Evolutionary conservation across 2,329 filamentous ascomycete genomes (phyloP).

Genomic region (Aureobasidium zeae): DNA sequence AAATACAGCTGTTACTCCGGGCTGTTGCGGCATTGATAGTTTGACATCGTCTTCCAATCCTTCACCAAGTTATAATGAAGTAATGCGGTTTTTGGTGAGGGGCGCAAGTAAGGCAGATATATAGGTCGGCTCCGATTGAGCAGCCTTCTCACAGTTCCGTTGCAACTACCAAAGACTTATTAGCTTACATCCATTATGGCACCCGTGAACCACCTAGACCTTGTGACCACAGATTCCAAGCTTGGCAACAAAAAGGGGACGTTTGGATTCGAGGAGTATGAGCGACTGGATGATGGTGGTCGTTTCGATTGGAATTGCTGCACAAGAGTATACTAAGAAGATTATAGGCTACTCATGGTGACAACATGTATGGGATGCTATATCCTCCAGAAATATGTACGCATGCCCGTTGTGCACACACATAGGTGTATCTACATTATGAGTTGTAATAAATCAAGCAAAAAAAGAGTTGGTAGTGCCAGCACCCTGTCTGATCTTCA

Average conservation of each 20-base stretch:
- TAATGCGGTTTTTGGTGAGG: not conserved
- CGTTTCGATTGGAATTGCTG: not conserved
- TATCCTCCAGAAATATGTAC: not conserved
- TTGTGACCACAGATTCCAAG: slow-evolving; percentile 2
- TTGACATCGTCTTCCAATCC: not conserved
- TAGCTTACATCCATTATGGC: slow-evolving; percentile 1
- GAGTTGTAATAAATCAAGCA: no score
- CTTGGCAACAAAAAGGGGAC: slow-evolving; percentile 2
- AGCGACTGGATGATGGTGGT: not conserved
- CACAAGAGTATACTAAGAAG: slow-evolving; percentile 2
- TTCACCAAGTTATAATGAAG: slow-evolving; percentile 1
- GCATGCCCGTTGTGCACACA: no score
- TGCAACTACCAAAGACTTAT: not conserved
- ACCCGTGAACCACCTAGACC: not conserved
- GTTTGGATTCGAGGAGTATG: not conserved
- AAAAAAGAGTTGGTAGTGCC: no score
- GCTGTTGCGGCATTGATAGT: not conserved
- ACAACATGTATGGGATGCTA: not conserved
- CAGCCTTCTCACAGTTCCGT: not conserved
- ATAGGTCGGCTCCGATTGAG: not conserved
- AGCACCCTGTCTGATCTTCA: no score
- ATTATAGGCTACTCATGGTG: slow-evolving; percentile 3
- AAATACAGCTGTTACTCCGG: not conserved
- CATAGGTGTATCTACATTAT: no score
- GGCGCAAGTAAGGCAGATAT: not conserved